phyloP scores from a whole-genome alignment of 2,329 filamentous ascomycete species.

The Coniella vitis region DNA sequence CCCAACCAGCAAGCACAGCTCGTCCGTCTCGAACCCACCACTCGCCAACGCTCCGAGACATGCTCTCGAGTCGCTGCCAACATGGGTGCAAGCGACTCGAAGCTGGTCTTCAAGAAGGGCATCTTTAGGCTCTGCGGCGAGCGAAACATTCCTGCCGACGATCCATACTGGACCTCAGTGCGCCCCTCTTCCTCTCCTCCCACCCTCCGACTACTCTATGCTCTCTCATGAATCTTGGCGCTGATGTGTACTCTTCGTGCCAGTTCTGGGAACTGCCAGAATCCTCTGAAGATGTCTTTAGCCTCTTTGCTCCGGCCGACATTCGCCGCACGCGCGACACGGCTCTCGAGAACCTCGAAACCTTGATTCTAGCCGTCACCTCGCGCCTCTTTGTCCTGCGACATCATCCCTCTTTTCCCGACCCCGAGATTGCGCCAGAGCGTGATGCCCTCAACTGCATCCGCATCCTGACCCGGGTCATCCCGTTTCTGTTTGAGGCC shows the following conservation, averaged over 20 bases:
- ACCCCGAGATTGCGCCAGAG: constrained; percentile 76
- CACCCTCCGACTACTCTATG: neutral
- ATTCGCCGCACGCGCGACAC: constrained; percentile 83
- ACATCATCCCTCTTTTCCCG: constrained; percentile 85
- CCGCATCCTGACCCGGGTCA: constrained; percentile 76
- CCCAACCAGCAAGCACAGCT: neutral
- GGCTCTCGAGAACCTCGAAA: constrained; percentile 83
- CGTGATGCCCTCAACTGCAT: constrained; percentile 92
- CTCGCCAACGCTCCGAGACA: constrained; percentile 6
- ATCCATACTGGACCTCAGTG: constrained; percentile 89
- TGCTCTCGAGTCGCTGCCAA: constrained; percentile 21
- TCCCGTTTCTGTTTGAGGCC: constrained; percentile 89
- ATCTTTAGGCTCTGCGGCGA: constrained; percentile 96
- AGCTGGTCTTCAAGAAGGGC: constrained; percentile 97
- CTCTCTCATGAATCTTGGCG: neutral
- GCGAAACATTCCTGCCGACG: constrained; percentile 76
- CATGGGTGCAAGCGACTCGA: constrained; percentile 98
- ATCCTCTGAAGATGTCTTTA: constrained; percentile 93
- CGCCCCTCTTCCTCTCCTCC: constrained; percentile 23
- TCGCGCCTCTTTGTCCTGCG: constrained; percentile 75
- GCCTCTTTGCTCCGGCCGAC: constrained; percentile 81
- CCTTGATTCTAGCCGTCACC: constrained; percentile 75
- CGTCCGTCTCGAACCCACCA: neutral
- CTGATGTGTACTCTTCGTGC: constrained; percentile 2
- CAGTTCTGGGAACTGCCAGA: constrained; percentile 98